Percentiles rank a stretch among this genome's conserved stretches.
Evolutionary conservation across 1,139 yeast species (phyloP).

Genomic region (Yamadazyma kanchanaburiensis): DNA sequence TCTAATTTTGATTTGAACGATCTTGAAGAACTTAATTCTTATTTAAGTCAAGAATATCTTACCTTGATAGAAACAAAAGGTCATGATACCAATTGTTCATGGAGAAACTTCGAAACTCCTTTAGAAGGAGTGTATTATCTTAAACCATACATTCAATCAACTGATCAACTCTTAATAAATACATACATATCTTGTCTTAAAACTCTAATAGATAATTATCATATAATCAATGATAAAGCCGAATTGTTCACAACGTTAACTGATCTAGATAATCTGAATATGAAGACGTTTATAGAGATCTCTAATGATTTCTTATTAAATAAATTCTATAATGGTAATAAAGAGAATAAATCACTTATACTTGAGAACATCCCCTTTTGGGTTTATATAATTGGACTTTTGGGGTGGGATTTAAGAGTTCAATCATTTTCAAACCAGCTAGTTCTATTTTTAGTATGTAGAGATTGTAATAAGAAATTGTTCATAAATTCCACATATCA

Average conservation of each 20-base stretch:
- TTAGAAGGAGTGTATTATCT: conserved; percentile 32
- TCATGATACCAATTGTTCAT: conserved; percentile 32
- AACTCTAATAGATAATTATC: conserved; percentile 26
- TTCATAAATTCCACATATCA: conserved; percentile 20
- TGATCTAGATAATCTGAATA: no score
- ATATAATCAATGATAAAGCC: conserved; percentile 23
- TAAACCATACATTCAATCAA: conserved; percentile 30
- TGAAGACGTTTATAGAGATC: conserved; percentile 15
- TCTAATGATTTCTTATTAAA: conserved; percentile 32
- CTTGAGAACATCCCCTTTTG: conserved; percentile 26
- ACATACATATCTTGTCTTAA: conserved; percentile 28
- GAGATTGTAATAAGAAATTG: conserved; percentile 34
- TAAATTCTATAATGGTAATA: conserved; percentile 27
- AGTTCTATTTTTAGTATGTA: conserved; percentile 32
- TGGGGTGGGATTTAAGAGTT: conserved; percentile 37
- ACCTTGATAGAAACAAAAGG: conserved; percentile 21
- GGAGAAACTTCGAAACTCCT: conserved; percentile 38
- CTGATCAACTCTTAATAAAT: conserved; percentile 25
- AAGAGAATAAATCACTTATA: conserved; percentile 28
- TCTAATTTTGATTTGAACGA: conserved; percentile 20
- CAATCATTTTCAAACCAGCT: conserved; percentile 26
- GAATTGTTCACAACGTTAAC: conserved; percentile 15
- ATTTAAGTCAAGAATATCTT: conserved; percentile 23
- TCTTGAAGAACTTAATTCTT: conserved; percentile 20
- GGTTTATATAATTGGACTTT: conserved; percentile 30